A percentile compares a stretch with the other conserved stretches of the same genome.
Conservation (phyloP, 23 red algal species). For the Gracilaria vermiculophylla region DNA sequence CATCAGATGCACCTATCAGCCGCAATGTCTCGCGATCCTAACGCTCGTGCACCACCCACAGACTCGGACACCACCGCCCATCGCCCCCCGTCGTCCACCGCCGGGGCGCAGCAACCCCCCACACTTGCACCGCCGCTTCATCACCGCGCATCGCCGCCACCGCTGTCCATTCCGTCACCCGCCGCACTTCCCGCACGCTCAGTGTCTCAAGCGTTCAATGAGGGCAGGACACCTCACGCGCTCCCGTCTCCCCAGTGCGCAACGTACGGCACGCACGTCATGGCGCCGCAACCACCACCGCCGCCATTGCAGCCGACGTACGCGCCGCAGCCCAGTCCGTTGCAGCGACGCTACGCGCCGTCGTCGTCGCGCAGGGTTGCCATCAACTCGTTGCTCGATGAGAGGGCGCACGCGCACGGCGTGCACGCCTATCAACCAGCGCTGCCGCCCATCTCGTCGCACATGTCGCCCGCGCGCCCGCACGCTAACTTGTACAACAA, state of each 20-base stretch:
- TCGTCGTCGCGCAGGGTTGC: not conserved
- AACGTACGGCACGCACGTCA: not conserved
- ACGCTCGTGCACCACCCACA: too few relatives aligned
- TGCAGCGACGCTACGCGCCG: not conserved
- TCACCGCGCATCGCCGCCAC: not conserved
- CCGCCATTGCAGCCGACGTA: not conserved
- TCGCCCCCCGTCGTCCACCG: not conserved
- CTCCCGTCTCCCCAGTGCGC: not conserved
- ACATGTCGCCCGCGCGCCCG: not conserved
- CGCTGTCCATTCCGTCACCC: not conserved
- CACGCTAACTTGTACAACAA: not conserved
- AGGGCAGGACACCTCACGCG: not conserved
- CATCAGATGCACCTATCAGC: too few relatives aligned
- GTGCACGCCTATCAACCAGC: not conserved
- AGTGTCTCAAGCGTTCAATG: not conserved
- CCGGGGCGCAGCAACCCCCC: not conserved
- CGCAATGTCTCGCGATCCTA: too few relatives aligned
- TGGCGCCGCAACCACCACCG: not conserved
- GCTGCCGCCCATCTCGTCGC: not conserved
- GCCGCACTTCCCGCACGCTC: not conserved
- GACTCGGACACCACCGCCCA: too few relatives aligned
- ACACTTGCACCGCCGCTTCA: not conserved
- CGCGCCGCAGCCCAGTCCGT: not conserved
- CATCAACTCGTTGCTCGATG: not conserved
- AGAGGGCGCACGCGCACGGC: not conserved